phyloP scores from a whole-genome alignment of 2,329 filamentous ascomycete genomes.

The Lachnellula arida region DNA sequence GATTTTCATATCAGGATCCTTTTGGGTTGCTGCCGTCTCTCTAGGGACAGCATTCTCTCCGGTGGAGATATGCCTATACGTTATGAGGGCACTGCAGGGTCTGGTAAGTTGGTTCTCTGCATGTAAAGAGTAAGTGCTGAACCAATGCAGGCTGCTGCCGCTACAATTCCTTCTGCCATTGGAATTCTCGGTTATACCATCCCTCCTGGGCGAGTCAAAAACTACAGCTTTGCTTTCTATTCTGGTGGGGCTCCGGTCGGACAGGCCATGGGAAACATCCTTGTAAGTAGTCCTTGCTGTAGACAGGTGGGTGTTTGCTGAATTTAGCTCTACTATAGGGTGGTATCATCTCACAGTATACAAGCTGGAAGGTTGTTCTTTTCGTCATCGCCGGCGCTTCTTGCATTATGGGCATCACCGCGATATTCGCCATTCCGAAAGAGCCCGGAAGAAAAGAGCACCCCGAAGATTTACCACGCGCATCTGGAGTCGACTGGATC shows the following conservation, averaged over 20 bases:
- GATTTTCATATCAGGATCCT: conserved; percentile 45
- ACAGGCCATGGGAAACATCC: conserved; percentile 55
- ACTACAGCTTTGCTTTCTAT: conserved; percentile 64
- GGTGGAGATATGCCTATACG: conserved; percentile 63
- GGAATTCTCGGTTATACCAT: conserved; percentile 66
- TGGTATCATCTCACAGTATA: conserved; percentile 55
- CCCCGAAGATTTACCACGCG: conserved; percentile 14
- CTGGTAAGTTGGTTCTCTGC: conserved; percentile 36
- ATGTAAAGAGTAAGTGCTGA: background rate
- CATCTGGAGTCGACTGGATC: conserved; percentile 58
- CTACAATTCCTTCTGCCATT: conserved; percentile 66
- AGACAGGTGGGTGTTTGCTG: background rate
- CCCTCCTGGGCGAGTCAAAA: conserved; percentile 62
- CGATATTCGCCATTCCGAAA: conserved; percentile 55
- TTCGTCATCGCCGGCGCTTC: conserved; percentile 59
- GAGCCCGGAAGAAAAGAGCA: conserved; percentile 33
- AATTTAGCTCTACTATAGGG: conserved; percentile 47
- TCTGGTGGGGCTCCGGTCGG: conserved; percentile 62
- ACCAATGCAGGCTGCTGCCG: conserved; percentile 40
- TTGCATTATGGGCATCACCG: conserved; percentile 50
- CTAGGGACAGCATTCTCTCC: conserved; percentile 59
- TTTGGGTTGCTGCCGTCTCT: conserved; percentile 56
- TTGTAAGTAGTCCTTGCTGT: conserved; percentile 10
- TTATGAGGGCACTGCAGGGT: conserved; percentile 63
- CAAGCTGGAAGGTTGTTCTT: conserved; percentile 64